Percentiles rank a stretch among this genome's conserved stretches.
Conservation (phyloP, 1,139 yeast species). For the Geotrichum australiense region DNA sequence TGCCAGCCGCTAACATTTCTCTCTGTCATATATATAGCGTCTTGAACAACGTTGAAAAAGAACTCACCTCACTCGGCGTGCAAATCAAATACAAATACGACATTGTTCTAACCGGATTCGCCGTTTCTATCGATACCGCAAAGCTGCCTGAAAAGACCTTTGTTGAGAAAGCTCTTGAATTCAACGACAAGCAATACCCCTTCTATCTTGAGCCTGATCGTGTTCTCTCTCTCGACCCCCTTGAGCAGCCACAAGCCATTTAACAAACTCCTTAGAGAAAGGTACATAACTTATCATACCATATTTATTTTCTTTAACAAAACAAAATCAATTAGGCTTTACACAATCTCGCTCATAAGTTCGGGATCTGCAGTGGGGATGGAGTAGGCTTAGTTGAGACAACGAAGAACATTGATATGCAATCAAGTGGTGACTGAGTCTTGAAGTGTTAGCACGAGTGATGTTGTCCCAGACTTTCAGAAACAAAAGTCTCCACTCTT, state of each 20-base stretch:
- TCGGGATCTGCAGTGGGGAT: too few relatives aligned
- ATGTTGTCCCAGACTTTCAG: too few relatives aligned
- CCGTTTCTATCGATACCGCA: conserved; percentile 17
- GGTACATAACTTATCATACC: background rate
- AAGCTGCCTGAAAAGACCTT: conserved; percentile 23
- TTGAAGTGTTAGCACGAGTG: too few relatives aligned
- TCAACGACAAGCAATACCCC: conserved; percentile 32
- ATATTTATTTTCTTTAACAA: too few relatives aligned
- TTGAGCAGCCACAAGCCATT: background rate
- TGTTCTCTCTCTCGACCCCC: conserved; percentile 26
- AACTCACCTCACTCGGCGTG: conserved; percentile 35
- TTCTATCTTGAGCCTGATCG: conserved; percentile 39
- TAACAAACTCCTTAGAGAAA: background rate
- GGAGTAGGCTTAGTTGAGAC: too few relatives aligned
- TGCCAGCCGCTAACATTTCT: conserved; percentile 3
- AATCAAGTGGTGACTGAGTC: too few relatives aligned
- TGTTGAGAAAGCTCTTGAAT: conserved; percentile 15
- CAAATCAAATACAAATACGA: conserved; percentile 37
- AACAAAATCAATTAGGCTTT: background rate
- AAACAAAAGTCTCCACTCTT: too few relatives aligned
- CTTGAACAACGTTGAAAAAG: conserved; percentile 30
- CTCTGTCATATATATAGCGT: conserved; percentile 19
- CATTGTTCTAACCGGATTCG: conserved; percentile 28
- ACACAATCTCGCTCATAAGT: too few relatives aligned
- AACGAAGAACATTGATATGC: too few relatives aligned